A percentile compares a stretch with the other conserved stretches of the same genome.
phyloP scores from a whole-genome alignment of 306 rosid genomes.

The Citrullus colocynthis region DNA sequence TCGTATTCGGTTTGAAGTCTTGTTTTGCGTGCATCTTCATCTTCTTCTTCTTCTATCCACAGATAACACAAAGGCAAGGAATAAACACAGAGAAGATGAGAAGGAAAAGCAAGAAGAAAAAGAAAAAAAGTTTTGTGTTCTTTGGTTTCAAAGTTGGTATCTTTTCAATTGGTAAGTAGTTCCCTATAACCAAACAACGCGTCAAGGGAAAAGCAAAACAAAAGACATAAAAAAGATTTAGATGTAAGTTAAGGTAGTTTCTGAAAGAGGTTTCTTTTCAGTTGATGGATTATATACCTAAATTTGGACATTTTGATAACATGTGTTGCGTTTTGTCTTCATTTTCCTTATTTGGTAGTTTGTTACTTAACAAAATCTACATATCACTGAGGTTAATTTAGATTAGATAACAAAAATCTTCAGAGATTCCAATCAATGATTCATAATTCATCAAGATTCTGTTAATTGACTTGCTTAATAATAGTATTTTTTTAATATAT shows the following conservation, averaged over 20 bases:
- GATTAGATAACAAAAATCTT: no score
- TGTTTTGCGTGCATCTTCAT: neutral
- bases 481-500: no score
- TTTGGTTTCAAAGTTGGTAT: neutral
- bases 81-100: neutral
- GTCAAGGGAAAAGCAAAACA: no score
- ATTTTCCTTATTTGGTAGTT: neutral
- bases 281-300: neutral
- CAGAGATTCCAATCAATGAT: no score
- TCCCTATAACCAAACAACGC: no score
- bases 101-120: neutral
- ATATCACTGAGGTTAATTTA: no score
- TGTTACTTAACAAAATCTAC: neutral
- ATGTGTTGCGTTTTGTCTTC: neutral
- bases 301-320: neutral
- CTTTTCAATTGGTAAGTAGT: neutral
- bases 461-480: no score
- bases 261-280: neutral
- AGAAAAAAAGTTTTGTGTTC: neutral
- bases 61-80: no score
- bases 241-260: no score
- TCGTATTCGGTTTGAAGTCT: neutral
- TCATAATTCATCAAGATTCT: no score
- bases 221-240: no score
- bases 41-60: neutral